Evolutionary conservation across 2,329 filamentous ascomycete genomes (phyloP), one percentile per base, ranked within the genome.

Genomic region (Aspergillus melleus): DNA sequence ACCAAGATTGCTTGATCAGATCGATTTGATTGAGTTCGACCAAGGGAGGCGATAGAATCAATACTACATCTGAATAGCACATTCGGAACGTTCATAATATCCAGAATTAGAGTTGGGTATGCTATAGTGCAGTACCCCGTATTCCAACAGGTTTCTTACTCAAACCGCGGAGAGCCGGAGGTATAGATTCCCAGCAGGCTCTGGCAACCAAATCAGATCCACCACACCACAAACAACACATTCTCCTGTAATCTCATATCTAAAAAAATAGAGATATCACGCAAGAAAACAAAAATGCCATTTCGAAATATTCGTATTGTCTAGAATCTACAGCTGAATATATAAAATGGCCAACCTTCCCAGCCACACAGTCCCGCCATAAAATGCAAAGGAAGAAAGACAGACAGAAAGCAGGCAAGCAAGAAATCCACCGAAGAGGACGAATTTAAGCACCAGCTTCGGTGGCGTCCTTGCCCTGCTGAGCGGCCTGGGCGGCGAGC

Each of bases 401-500:
- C 55, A 57, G 42, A 51, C 59, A 57, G 30, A 30, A 26, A 36
- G 29, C 55, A 56, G 50, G 11, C 9, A 53, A 53, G 16, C 30
- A 24, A 42, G 39, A n/a, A 42, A 55, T 49, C 16, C 36, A 14
- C 16, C 36, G 6, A 14, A 42, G 36, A n/a, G 6, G 36, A 42
- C 14, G 53, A 54, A 60, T 36, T 66, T 72, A 74, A 50, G 69
- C 66, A 51, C 64, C 66, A 20, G 70, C 70, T 64, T 74, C 67
- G 24, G 72, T 61, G 54, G 66, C 72, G 16, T 64, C 55, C 30
- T 64, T 66, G 55, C 72, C 72, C 63, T 73, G 57, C 61, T 72
- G 63, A 14, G 71, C 70, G 12, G 53, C 72, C 59, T 74, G 61
- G n/a, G 71, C 72, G 22, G 73, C 75, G 55, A 78, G 73, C 60